Base-by-base conservation (phyloP, 1,284 basidiomycete species). In the Trametes versicolor region DNA sequence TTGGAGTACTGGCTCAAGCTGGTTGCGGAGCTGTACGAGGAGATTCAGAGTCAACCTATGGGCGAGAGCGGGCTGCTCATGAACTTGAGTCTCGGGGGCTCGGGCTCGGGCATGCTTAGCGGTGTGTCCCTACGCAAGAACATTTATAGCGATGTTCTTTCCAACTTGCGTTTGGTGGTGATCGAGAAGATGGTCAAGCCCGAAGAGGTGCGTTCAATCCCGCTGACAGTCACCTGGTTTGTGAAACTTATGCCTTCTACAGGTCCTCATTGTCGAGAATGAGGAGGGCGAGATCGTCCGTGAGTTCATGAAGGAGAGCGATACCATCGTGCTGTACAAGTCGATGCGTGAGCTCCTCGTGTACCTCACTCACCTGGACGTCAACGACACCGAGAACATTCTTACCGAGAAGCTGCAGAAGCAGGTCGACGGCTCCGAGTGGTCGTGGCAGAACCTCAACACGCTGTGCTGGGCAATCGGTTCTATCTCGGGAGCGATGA, bases 141-240 rank as follows among this genome's bases (percentile, higher is more conserved):
- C 77, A 94, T 97, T 73, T 98, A 98, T 78, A 89, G 91, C 69
- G 96, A 98, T 72, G 96, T 99, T 32, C 83, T 99, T 63, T 97
- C 94, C 55, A 99, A 99, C 77, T 80, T 99, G 69, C 89, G 98
- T 45, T 81, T 99, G 67, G 97, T 99, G 55, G 96, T 99, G 78
- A 98, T 99, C 72, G 97, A 99, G 80, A 90, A 96, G 75, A 99
- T 99, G 98, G 98, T 99, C 72, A 99, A 99, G 80, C 98, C 98
- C 13, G 98, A 99, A 79, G 98, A 99, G 87, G 96, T 96, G 68
- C 65, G 87, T 78, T 19, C 23, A 17, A 13, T 15, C 34, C 21
- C 43, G 12, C 19, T 21, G 12, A 37, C 17, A 21, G 19, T 29
- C 47, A 32, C 25, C 3, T 47, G 51, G 10, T 25, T 45, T 9